Conservation (phyloP, 2,329 filamentous ascomycete genomes). For the Thermoascus crustaceus region DNA sequence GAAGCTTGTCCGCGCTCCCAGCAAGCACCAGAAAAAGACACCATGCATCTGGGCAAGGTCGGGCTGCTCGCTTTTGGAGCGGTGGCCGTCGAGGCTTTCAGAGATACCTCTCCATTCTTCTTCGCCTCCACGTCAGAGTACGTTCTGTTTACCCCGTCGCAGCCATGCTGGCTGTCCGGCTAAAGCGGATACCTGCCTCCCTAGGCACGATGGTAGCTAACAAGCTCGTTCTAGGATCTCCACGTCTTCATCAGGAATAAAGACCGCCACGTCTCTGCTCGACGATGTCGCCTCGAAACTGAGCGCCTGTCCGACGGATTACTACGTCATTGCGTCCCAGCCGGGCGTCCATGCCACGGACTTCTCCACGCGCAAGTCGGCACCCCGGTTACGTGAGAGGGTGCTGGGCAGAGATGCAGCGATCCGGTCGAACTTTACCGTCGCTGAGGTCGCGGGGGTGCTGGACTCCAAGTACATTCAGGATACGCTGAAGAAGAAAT, state of each 20-base stretch:
- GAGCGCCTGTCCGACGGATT: slow-evolving; percentile 60
- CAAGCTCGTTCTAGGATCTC: slow-evolving; percentile 25
- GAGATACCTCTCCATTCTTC: slow-evolving; percentile 81
- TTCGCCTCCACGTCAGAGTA: slow-evolving; percentile 80
- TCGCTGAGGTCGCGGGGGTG: slow-evolving; percentile 47
- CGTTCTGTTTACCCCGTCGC: slow-evolving; percentile 26
- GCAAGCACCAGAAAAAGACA: slow-evolving; percentile 4
- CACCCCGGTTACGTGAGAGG: slow-evolving; percentile 48
- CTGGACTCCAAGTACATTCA: slow-evolving; percentile 39
- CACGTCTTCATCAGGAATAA: slow-evolving; percentile 33
- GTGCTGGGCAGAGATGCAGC: slow-evolving; percentile 42
- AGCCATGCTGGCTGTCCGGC: too few relatives aligned
- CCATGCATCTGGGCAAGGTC: slow-evolving; percentile 36
- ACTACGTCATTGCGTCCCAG: slow-evolving; percentile 72
- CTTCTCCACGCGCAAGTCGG: slow-evolving; percentile 47
- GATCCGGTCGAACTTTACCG: slow-evolving; percentile 44
- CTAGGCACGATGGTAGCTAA: slow-evolving; percentile 17
- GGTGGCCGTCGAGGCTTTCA: slow-evolving; percentile 61
- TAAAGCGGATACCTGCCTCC: too few relatives aligned
- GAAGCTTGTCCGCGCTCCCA: not conserved
- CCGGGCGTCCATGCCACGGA: slow-evolving; percentile 64
- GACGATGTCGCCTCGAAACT: slow-evolving; percentile 43
- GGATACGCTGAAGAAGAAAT: slow-evolving; percentile 38
- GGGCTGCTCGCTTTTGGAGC: slow-evolving; percentile 46
- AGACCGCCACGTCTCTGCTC: slow-evolving; percentile 36